Base-by-base conservation (phyloP, 177 flowering plant species). In the Vitis hybrid region DNA sequence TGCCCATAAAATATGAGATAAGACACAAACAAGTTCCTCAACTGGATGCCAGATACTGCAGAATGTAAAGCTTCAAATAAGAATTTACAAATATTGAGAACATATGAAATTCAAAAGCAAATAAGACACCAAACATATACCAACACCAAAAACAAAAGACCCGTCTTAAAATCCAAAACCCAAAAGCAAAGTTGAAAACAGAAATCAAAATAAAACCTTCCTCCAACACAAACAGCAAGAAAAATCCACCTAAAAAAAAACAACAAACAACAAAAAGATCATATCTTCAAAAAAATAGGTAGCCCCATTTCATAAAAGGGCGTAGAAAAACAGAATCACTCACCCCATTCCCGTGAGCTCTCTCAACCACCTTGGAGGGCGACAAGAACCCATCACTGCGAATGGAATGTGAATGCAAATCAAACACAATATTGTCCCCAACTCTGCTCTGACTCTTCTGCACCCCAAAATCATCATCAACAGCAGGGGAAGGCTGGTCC, bases 341-440 rank as follows among this genome's bases (percentile, higher is more conserved):
- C 32, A 93, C 99, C 93, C 97, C 98, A 74, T 89, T 87, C 40
- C 80, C 76, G 78, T 93, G 92, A 70, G 99, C 99, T 79, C 87
- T 87, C 78, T 95, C 93, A 49, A 95, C 97, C 55, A 93, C 87
- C 79, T 84, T 90, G 0, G 97, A 69, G 73, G 98, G 99, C 4
- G 98, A 85, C 77, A 91, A 78, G 73, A 78, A 93, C 62, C 99
- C 99, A 86, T 95, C 99, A 77, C 98, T 95, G 76, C 80, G 85
- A 62, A 68, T 88, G 7, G 98, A 80, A 81, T 95, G 99, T 10
- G 89, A 90, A 68, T 95, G 99, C 84, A 93, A 79, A 66, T 95
- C 99, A 67, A 95, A 93, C 51, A 90, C 82, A 67, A 89, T 51
- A 66, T 83, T 88, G 19, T 84, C 86, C 2, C 72, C 74, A 15